Evolutionary conservation across 2,329 filamentous ascomycete genomes (phyloP), one percentile per base, ranked within the genome.

Genomic region (Furcasterigmium sp.): DNA sequence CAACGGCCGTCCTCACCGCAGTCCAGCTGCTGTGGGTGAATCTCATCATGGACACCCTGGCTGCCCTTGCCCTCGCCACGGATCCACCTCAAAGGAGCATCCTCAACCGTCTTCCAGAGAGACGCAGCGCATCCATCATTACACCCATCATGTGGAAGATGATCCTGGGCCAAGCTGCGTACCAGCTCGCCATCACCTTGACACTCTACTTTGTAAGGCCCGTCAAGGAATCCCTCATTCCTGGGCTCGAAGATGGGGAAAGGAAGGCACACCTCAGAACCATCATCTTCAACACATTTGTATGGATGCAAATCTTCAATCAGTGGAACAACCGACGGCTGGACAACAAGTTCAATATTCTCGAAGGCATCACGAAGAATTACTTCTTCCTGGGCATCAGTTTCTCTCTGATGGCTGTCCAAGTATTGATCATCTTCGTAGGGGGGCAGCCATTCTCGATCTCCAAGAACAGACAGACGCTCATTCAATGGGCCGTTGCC

Each of bases 281-380:
- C 3, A 75, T 97, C 38, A 87, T 97, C 8, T 97, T 97, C 76
- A 97, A 97, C 70, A 93, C 89, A 0, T 97, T 97, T 60, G 91
- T 96, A 42, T 97, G 91, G 91, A 96, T 97, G 91, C 91, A 97
- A 56, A 94, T 97, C 55, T 97, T 97, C 72, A 97, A 97, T 66
- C 86, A 95, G 60, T 87, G 94, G 78, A 97, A 97, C 71, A 95
- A 95, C 68, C 88, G 91, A 46, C 88, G 91, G 11, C 75, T 97
- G 43, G 91, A 97, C 63, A 97, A 97, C 66, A 79, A 82, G 43
- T 91, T 95, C 74, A 97, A 97, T 66, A 90, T 97, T 49, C 91
- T 97, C 48, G 91, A 96, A 60, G 89, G 89, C 43, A 78, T 97
- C 46, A 76, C 76, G 20, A 79, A 79, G 59, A 97, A 97, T 63